Percentiles rank a stretch among this genome's conserved stretches.
These are phyloP conservation scores for Yarrowia alimentaria DNA, from an alignment of 805 yeast genomes.

Conservation along the genomic window DNA sequence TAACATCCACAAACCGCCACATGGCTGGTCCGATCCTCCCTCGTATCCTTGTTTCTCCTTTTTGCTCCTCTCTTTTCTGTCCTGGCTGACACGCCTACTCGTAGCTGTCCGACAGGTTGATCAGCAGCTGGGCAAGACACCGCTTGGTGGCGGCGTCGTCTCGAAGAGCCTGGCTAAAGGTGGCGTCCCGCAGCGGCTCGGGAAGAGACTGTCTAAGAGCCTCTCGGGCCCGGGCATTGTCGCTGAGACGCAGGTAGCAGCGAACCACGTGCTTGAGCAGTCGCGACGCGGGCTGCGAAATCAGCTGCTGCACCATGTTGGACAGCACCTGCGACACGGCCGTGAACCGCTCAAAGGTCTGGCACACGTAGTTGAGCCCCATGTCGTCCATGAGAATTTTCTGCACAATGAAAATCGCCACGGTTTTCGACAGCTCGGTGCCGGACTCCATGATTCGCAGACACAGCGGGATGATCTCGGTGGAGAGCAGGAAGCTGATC, in stretches of 20 bases:
- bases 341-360: conserved; percentile 89
- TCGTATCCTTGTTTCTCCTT: too few species aligned
- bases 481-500: conserved; percentile 83
- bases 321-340: conserved; percentile 89
- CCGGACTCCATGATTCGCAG: conserved; percentile 93
- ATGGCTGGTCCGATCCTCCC: too few species aligned
- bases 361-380: conserved; percentile 89
- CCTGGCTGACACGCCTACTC: conserved; percentile 29
- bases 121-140: conserved; percentile 77
- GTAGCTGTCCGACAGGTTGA: conserved; percentile 54
- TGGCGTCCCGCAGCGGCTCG: conserved; percentile 80
- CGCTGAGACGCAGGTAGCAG: conserved; percentile 86
- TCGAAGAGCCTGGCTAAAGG: conserved; percentile 71
- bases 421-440: conserved; percentile 90
- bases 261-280: conserved; percentile 89
- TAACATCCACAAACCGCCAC: too few species aligned
- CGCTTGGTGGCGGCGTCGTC: conserved; percentile 88
- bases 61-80: background rate
- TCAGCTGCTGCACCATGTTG: conserved; percentile 83
- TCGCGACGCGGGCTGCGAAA: conserved; percentile 73
- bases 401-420: conserved; percentile 93
- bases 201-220: conserved; percentile 82
- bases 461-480: conserved; percentile 95
- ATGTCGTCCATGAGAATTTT: conserved; percentile 88
- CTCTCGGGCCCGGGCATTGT: conserved; percentile 84